phyloP scores from a whole-genome alignment of 2,329 filamentous ascomycete species.

The Aspergillus neotritici region DNA sequence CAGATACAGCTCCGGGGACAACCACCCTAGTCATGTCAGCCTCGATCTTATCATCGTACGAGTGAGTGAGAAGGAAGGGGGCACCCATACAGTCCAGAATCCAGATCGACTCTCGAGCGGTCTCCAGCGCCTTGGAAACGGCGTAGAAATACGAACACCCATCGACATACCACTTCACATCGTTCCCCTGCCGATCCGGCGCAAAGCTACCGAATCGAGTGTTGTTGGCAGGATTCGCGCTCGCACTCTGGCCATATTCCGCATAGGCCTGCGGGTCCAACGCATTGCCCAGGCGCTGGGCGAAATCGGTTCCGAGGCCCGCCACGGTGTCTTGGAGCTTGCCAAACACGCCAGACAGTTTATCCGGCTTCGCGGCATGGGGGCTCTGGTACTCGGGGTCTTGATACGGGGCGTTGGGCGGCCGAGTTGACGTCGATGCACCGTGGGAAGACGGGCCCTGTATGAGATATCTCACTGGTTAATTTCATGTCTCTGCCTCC shows the following conservation, averaged over 20 bases:
- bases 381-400: constrained; percentile 18
- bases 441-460: constrained; percentile 42
- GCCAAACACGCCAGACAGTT: constrained; percentile 46
- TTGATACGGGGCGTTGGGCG: constrained; percentile 24
- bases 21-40: constrained; percentile 54
- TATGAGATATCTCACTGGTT: constrained; percentile 29
- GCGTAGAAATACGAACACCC: constrained; percentile 82
- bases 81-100: constrained; percentile 67
- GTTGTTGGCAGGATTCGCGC: constrained; percentile 33
- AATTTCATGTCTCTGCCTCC: neutral
- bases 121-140: constrained; percentile 71
- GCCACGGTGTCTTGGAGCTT: constrained; percentile 52
- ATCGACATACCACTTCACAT: constrained; percentile 83
- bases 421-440: constrained; percentile 16
- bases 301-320: constrained; percentile 47
- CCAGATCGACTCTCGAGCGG: constrained; percentile 70
- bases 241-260: constrained; percentile 34
- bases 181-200: constrained; percentile 63
- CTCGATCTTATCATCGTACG: neutral
- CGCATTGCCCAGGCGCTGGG: constrained; percentile 44
- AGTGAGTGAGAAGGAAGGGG: neutral
- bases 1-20: constrained; percentile 80
- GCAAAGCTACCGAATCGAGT: constrained; percentile 62
- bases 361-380: constrained; percentile 31
- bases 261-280: constrained; percentile 46